Base-by-base conservation (phyloP, 768 basidiomycete genomes). In the Boletus tomentosulus region DNA sequence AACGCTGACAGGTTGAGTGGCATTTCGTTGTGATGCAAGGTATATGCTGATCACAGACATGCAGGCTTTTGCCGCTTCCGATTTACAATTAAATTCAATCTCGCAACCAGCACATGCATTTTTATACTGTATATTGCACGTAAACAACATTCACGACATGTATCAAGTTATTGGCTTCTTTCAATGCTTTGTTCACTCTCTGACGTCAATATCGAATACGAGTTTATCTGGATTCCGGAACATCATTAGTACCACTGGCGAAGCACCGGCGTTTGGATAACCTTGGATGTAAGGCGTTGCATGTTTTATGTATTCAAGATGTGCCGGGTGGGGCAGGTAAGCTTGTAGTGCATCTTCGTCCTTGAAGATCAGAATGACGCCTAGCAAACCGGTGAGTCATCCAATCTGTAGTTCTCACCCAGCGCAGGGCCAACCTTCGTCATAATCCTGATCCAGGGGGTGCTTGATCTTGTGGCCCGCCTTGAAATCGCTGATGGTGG, bases 1-100 rank as follows among this genome's bases (percentile, higher is more conserved):
- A 91, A 89, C 64, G 82, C 91, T 28, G 94, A 96, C 65, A 78
- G 80, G 88, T 46, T 86, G 57, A 55, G 78, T 66, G 30, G 10
- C 10, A 11, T 43, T 39, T 31, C 16, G 41, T 34, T 34, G 33
- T 45, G 19, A 3, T 42, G 37, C 13, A 39, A 25, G 24, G 6
- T 52, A 15, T 43, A n/a, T 51, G 22, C 42, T 67, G n/a, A 61
- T 41, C 19, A 44, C 31, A 31, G 9, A 15, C 22, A 31, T 50
- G 7, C 30, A 69, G 89, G 61, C 58, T 92, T 49, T 61, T 90
- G 60, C 89, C 89, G 1, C 68, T 91, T 33, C 87, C 83, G 3
- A 90, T 92, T 56, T 91, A 92, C 56, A 69, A 83, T 62, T 90
- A 59, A 67, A 28, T 1, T 41, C 11, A 7, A 22, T 44, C 3